Percentiles rank a stretch among this genome's conserved stretches.
Conservation (phyloP, 2,329 filamentous ascomycete species). For the Aspergillus fumigatiaffinis region DNA sequence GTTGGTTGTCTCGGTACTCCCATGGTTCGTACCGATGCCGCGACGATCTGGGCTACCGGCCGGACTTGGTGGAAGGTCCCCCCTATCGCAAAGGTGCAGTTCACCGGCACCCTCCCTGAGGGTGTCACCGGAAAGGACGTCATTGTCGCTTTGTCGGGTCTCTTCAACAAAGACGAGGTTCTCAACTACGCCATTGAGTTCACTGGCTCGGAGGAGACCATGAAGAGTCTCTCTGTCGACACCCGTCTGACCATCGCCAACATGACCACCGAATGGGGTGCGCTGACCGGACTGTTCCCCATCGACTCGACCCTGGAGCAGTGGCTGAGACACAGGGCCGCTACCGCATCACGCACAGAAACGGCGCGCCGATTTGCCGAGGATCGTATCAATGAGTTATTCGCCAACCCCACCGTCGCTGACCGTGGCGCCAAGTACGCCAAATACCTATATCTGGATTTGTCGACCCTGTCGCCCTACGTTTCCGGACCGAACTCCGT, state of each 20-base stretch:
- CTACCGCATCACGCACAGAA: constrained; percentile 50
- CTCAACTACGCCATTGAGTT: constrained; percentile 92
- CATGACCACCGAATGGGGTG: constrained; percentile 82
- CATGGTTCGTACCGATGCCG: constrained; percentile 82
- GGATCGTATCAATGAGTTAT: constrained; percentile 66
- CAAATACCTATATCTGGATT: constrained; percentile 75
- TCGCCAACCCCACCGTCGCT: constrained; percentile 62
- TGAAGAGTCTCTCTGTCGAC: constrained; percentile 68
- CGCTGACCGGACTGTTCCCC: constrained; percentile 71
- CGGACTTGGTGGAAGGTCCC: constrained; percentile 87
- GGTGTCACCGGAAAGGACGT: constrained; percentile 93
- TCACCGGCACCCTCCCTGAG: constrained; percentile 68
- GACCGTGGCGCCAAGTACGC: constrained; percentile 77
- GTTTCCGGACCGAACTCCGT: constrained; percentile 88
- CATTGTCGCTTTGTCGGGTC: constrained; percentile 79
- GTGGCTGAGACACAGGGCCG: constrained; percentile 77
- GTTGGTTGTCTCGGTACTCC: constrained; percentile 73
- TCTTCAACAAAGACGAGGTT: constrained; percentile 84
- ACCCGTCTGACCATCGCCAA: constrained; percentile 66
- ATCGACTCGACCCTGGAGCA: constrained; percentile 67
- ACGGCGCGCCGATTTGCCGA: constrained; percentile 64
- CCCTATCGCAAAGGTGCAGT: constrained; percentile 72
- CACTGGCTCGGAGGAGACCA: constrained; percentile 71
- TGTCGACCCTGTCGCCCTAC: constrained; percentile 78
- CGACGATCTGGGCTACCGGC: constrained; percentile 77